Evolutionary conservation across 495 filamentous ascomycete genomes (phyloP), one percentile per base, ranked within the genome.

Genomic region (Rusavskia elegans): DNA sequence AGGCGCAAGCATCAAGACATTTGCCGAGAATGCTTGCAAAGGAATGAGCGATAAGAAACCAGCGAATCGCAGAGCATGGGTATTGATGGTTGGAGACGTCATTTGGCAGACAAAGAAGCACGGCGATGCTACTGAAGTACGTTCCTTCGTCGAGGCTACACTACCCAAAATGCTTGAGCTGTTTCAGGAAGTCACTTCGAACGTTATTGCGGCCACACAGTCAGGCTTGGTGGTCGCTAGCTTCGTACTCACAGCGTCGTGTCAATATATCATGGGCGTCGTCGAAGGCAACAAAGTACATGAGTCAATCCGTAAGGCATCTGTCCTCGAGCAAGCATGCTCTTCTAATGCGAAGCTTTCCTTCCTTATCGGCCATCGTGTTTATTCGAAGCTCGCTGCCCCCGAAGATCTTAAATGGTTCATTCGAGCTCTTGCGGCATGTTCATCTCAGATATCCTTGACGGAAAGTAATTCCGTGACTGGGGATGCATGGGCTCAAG

Each of bases 31-130:
- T 16, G 44, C 44, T 23, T 46, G 44, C 14, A 95, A 94, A 64
- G 92, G 92, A 0, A 68, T 89, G 5, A 71, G 73, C 7, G 93
- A 98, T 52, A 98, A 96, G 63, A 81, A 85, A 57, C 67, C 82
- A 9, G 78, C 82, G 16, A 75, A 86, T 45, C 80, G 85, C n/a
- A 82, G 82, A 50, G 67, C 85, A 39, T 98, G 92, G 92, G 75
- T 83, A 35, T 71, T 88, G 25, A 77, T 76, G 44, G 66, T 82
- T 48, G 87, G 85, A 23, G 81, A 93, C 13, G 62, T 89, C 2
- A 64, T 95, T 4, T 85, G 84, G 76, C 61, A 75, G 36, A 68
- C 73, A 17, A 63, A 73, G 35, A 68, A 70, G 19, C 49, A 59
- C 19, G 14, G 55, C 16, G 29, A 52, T 11, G 16, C 29, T 46